Conservation (phyloP, 2,329 filamentous ascomycete genomes). For the Talaromyces sp. region DNA sequence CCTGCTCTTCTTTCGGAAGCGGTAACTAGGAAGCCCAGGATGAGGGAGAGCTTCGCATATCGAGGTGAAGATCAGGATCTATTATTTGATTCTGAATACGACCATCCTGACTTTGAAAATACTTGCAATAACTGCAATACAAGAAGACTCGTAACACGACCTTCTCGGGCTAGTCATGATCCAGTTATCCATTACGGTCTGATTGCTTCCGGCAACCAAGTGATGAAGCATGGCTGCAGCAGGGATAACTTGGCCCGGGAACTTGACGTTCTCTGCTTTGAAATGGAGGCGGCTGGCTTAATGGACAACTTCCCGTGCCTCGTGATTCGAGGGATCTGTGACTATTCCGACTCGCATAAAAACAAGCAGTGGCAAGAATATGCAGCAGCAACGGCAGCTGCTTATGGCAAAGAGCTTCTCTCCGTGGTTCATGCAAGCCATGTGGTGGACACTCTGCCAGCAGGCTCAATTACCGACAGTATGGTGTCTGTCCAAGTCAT, state of each 20-base stretch:
- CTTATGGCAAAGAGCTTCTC: constrained; percentile 7
- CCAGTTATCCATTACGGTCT: background rate
- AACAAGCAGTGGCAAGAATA: constrained; percentile 8
- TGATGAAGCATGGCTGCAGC: background rate
- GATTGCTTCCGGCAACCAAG: background rate
- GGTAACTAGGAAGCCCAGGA: background rate
- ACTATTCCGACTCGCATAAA: constrained; percentile 10
- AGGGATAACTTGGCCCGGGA: constrained; percentile 4
- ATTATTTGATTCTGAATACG: background rate
- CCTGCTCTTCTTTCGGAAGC: background rate
- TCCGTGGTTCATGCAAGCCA: background rate
- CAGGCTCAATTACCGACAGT: no score
- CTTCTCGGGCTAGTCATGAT: background rate
- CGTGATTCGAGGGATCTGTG: constrained; percentile 7
- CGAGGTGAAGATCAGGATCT: background rate
- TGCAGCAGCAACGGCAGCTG: constrained; percentile 8
- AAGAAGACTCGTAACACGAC: background rate
- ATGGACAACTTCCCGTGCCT: constrained; percentile 7
- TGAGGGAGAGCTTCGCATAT: background rate
- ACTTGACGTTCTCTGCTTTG: constrained; percentile 1
- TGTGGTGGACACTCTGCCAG: background rate
- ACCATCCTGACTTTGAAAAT: background rate
- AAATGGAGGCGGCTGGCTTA: constrained; percentile 1
- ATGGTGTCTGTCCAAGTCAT: no score
- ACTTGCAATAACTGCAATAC: background rate